Conservation (phyloP, 148 eudicot genomes). For the Camellia japonica region DNA sequence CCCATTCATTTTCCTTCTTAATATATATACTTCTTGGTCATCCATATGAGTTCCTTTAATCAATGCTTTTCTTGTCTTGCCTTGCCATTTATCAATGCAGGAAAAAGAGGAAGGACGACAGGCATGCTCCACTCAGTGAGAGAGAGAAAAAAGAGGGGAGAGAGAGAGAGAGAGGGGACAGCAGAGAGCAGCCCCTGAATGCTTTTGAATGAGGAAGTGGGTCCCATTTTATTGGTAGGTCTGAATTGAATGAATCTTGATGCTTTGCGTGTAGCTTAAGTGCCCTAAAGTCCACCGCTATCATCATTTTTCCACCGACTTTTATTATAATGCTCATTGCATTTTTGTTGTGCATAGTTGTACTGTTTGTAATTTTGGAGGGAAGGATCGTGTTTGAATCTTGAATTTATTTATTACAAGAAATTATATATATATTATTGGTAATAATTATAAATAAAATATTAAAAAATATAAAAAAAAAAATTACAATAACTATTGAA, state of each 20-base stretch:
- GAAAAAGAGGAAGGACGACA: neutral
- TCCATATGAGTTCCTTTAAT: neutral
- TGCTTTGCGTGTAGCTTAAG: neutral
- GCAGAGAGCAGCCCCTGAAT: neutral
- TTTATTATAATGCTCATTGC: no score
- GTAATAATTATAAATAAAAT: neutral
- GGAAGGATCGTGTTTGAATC: neutral
- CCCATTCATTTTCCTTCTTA: no score
- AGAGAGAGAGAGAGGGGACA: neutral
- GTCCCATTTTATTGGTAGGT: neutral
- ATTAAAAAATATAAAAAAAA: neutral
- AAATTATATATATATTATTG: neutral
- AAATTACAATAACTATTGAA: neutral
- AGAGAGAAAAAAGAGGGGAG: neutral
- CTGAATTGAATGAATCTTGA: neutral
- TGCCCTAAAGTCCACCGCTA: no score
- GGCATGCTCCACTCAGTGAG: neutral
- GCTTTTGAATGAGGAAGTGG: neutral
- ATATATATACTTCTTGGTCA: neutral
- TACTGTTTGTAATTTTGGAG: neutral
- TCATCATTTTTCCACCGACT: no score
- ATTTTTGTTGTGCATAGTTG: no score
- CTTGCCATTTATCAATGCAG: neutral
- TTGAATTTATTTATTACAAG: neutral
- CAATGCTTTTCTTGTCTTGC: neutral